These are phyloP conservation scores for Aspergillus coremiiformis DNA, from an alignment of 495 filamentous ascomycete species.

Conservation along the genomic window DNA sequence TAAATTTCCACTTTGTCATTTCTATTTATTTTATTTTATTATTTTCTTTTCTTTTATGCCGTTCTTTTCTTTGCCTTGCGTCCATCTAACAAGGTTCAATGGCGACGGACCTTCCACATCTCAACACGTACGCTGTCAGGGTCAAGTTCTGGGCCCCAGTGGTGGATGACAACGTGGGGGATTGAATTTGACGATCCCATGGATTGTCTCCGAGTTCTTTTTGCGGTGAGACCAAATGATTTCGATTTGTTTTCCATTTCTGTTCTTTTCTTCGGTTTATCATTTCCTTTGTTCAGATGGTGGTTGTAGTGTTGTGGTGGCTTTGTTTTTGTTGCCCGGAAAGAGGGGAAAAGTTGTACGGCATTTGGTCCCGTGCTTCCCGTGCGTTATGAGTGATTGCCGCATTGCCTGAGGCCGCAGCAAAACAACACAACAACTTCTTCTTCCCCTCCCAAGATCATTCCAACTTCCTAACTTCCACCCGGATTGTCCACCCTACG, in stretches of 20 bases:
- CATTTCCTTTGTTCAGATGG: background rate
- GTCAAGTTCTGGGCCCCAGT: background rate
- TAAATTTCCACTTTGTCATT: background rate
- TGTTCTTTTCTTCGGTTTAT: background rate
- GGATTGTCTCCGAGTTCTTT: background rate
- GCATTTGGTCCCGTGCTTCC: no score
- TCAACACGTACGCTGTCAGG: background rate
- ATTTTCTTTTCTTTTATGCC: background rate
- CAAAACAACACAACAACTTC: no score
- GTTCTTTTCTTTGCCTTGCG: background rate
- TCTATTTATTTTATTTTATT: background rate
- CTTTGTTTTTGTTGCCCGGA: background rate
- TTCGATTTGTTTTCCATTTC: background rate
- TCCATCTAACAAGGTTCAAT: conserved; percentile 1
- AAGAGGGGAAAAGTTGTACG: no score
- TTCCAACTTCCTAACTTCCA: no score
- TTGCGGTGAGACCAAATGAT: background rate
- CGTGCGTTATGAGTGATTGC: no score
- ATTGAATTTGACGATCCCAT: background rate
- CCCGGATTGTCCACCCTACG: background rate
- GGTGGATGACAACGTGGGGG: no score
- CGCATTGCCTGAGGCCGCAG: no score
- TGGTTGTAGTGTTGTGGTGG: background rate
- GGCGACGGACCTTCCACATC: background rate
- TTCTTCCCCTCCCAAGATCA: no score